Conservation (phyloP, 371 early-diverging fungal species). For the Batkoa obscura region DNA sequence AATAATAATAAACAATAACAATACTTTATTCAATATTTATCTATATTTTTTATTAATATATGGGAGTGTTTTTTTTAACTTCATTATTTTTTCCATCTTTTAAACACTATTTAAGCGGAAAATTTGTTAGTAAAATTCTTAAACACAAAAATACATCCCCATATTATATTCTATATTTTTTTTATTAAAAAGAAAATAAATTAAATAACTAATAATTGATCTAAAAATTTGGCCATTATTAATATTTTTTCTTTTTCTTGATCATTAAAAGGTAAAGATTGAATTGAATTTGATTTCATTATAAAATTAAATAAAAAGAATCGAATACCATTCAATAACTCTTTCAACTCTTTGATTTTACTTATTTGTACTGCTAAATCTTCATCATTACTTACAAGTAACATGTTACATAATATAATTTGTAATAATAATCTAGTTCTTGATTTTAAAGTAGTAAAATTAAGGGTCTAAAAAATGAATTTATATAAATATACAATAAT, state of each 20-base stretch:
- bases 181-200: no score
- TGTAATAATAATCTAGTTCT: constrained; percentile 46
- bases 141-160: no score
- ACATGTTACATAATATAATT: constrained; percentile 27
- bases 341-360: background rate
- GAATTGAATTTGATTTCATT: background rate
- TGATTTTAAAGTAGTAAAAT: constrained; percentile 40
- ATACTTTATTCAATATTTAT: no score
- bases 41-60: no score
- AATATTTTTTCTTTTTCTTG: background rate
- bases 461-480: constrained; percentile 21
- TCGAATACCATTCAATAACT: background rate
- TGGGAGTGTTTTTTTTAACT: no score
- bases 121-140: no score
- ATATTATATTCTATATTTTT: no score
- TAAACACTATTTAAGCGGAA: no score
- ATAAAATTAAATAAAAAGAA: background rate
- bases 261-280: background rate
- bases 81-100: no score
- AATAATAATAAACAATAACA: no score
- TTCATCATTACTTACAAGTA: background rate
- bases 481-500: background rate
- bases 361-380: background rate
- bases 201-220: background rate
- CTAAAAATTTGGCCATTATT: background rate